Conservation (phyloP, 345 rosid genomes). For the Moricandia moricandioides region DNA sequence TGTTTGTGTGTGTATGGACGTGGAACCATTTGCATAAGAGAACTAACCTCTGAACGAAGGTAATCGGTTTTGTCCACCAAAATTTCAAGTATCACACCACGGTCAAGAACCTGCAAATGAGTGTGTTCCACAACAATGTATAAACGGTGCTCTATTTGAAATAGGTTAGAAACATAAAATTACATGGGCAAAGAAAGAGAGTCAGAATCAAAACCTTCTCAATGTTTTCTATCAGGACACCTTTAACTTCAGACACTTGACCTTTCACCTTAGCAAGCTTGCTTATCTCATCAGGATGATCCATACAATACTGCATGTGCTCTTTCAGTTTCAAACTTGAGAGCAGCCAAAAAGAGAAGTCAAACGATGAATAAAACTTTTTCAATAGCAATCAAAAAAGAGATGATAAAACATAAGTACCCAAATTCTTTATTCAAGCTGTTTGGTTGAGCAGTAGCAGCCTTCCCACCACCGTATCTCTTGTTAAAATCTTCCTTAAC, state of each 20-base stretch:
- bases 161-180: no score
- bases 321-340: slow-evolving; percentile 83
- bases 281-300: slow-evolving; percentile 98
- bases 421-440: slow-evolving; percentile 81
- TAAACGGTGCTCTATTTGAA: background rate
- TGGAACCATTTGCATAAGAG: slow-evolving; percentile 13
- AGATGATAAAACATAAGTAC: slow-evolving; percentile 27
- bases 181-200: background rate
- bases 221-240: slow-evolving; percentile 97
- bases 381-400: background rate
- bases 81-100: slow-evolving; percentile 88
- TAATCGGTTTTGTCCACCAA: slow-evolving; percentile 95
- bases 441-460: slow-evolving; percentile 70
- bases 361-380: background rate
- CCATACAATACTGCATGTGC: slow-evolving; percentile 91
- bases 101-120: slow-evolving; percentile 71
- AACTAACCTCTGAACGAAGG: slow-evolving; percentile 85
- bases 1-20: background rate
- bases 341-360: background rate
- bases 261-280: slow-evolving; percentile 97
- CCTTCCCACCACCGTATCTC: slow-evolving; percentile 89
- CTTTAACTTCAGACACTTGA: slow-evolving; percentile 96
- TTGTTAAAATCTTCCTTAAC: slow-evolving; percentile 86
- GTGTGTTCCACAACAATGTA: background rate
- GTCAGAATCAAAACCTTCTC: slow-evolving; percentile 64